Percentiles rank a stretch among this genome's conserved stretches.
These are phyloP conservation scores for Lomentospora prolificans DNA, from an alignment of 2,329 filamentous ascomycete genomes.

Conservation along the genomic window DNA sequence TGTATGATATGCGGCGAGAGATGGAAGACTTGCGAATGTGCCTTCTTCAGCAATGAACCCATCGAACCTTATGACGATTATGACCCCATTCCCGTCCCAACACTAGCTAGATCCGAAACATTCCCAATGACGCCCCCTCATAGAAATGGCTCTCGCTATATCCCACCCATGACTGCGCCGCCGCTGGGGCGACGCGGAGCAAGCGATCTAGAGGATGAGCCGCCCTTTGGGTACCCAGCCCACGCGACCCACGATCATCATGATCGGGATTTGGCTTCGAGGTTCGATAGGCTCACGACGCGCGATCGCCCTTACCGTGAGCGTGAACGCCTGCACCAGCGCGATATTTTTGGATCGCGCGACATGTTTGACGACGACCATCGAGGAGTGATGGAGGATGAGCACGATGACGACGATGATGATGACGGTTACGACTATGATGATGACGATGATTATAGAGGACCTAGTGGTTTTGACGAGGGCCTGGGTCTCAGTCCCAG, in stretches of 20 bases:
- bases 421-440: slow-evolving; percentile 5
- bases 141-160: neutral
- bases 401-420: slow-evolving; percentile 4
- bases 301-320: neutral
- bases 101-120: slow-evolving; percentile 4
- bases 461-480: neutral
- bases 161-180: neutral
- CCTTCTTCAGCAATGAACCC: slow-evolving; percentile 61
- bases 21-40: slow-evolving; percentile 78
- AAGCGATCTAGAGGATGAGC: slow-evolving; percentile 3
- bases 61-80: slow-evolving; percentile 5
- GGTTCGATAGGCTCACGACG: neutral
- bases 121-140: slow-evolving; percentile 4
- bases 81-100: neutral
- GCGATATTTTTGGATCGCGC: neutral
- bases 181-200: neutral
- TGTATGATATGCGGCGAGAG: slow-evolving; percentile 76
- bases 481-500: neutral
- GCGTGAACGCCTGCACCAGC: neutral
- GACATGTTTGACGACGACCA: neutral
- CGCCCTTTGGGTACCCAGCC: neutral
- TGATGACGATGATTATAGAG: slow-evolving; percentile 5
- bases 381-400: neutral
- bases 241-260: neutral
- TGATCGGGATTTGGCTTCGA: neutral